Evolutionary conservation across 495 filamentous ascomycete species (phyloP).

Genomic region (Mytilinidion resinicola): DNA sequence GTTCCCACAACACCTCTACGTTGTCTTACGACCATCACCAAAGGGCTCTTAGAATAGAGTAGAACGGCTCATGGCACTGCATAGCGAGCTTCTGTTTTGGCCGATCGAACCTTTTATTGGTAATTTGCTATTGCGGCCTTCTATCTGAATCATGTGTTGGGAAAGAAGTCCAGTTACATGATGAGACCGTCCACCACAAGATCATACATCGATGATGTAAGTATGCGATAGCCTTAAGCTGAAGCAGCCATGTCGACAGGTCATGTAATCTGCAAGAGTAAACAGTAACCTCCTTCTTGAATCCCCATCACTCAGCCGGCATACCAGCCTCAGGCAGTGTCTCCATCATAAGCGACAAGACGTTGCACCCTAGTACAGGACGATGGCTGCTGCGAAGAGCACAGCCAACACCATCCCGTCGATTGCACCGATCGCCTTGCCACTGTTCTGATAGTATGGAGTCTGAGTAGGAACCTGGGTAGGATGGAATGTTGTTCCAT

Average conservation of each 20-base stretch:
- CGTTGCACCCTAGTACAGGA: not conserved
- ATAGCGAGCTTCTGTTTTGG: not conserved
- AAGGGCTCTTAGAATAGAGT: not conserved
- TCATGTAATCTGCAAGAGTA: not conserved
- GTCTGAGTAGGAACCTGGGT: not conserved
- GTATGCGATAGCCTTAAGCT: not conserved
- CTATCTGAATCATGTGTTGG: constrained; percentile 1
- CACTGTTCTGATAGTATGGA: not conserved
- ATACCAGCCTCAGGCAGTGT: not conserved
- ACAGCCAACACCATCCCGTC: not conserved
- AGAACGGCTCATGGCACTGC: not conserved
- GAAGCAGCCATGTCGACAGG: not conserved
- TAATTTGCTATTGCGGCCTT: not conserved
- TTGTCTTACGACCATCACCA: not conserved
- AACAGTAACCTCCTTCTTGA: not conserved
- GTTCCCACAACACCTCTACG: not conserved
- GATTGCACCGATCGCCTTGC: not conserved
- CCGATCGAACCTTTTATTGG: not conserved
- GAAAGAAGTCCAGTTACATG: not conserved
- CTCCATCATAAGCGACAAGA: not conserved
- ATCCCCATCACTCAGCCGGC: not conserved
- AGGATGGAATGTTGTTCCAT: not conserved
- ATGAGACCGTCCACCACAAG: not conserved
- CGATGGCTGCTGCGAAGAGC: not conserved
- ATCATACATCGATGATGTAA: not conserved